These are phyloP conservation scores for Diaporthe citrichinensis DNA, from an alignment of 2,329 filamentous ascomycete species.

Conservation along the genomic window DNA sequence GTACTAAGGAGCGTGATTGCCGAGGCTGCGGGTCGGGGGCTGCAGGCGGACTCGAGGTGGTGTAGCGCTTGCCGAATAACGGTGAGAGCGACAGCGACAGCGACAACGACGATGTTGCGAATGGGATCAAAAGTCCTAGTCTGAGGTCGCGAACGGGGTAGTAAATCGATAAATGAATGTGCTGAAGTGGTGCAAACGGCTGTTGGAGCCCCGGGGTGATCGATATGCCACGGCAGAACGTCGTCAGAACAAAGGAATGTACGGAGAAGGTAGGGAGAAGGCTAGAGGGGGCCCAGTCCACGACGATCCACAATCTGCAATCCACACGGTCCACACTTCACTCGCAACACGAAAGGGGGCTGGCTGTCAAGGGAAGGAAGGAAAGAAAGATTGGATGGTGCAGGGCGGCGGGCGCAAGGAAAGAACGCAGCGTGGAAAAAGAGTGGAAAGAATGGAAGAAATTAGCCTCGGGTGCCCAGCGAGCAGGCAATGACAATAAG, in stretches of 20 bases:
- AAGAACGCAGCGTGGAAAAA: conserved; percentile 21
- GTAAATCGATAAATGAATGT: conserved; percentile 1
- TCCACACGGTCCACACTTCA: conserved; percentile 27
- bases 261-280: conserved; percentile 24
- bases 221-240: not conserved
- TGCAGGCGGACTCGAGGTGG: conserved; percentile 13
- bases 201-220: not conserved
- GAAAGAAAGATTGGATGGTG: not conserved
- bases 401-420: not conserved
- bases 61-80: not conserved
- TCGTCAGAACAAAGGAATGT: conserved; percentile 24
- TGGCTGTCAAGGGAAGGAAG: conserved; percentile 24
- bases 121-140: not conserved
- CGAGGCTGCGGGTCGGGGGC: not conserved
- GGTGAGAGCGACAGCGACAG: not conserved
- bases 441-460: conserved; percentile 28
- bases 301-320: conserved; percentile 23
- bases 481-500: not conserved
- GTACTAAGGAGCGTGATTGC: conserved; percentile 17
- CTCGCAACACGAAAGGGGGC: conserved; percentile 27
- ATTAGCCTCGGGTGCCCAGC: conserved; percentile 8
- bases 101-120: conserved; percentile 4
- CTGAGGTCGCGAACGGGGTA: not conserved
- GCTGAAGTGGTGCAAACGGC: conserved; percentile 9
- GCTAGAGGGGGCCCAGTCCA: conserved; percentile 24